phyloP scores from a whole-genome alignment of 1,139 yeast species.

The Nadsonia commutata region DNA sequence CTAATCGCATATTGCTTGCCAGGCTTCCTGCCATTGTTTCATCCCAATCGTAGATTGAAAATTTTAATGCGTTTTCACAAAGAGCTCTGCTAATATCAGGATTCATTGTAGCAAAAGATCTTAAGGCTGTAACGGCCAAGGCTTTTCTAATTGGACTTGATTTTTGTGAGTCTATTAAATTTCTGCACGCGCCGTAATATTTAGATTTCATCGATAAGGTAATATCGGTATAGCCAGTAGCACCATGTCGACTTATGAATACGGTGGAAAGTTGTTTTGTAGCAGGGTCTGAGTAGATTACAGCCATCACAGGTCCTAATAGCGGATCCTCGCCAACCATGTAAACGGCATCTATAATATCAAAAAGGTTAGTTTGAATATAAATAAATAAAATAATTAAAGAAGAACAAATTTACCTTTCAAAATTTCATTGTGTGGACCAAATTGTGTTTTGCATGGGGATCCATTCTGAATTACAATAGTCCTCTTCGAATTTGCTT shows the following conservation, averaged over 20 bases:
- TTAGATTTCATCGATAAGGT: constrained; percentile 48
- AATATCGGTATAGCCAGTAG: constrained; percentile 44
- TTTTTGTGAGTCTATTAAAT: constrained; percentile 36
- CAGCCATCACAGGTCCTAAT: constrained; percentile 22
- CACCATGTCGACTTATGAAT: constrained; percentile 57
- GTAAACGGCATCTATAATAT: constrained; percentile 17
- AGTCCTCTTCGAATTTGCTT: neutral
- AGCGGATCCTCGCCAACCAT: constrained; percentile 23
- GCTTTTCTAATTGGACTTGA: constrained; percentile 54
- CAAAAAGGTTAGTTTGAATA: neutral
- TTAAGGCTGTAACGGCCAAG: constrained; percentile 58
- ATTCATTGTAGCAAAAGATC: constrained; percentile 47
- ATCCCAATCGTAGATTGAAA: constrained; percentile 29
- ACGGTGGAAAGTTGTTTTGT: constrained; percentile 34
- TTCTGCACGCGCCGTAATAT: constrained; percentile 68
- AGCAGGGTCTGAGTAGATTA: constrained; percentile 15
- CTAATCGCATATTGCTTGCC: constrained; percentile 45
- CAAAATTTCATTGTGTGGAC: neutral
- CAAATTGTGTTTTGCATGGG: neutral
- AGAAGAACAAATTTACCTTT: neutral
- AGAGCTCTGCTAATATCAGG: constrained; percentile 15
- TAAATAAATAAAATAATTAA: neutral
- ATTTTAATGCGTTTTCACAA: constrained; percentile 8
- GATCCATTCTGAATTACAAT: neutral
- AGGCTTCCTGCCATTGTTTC: constrained; percentile 69